phyloP scores from a whole-genome alignment of 23 red algal species.

The Gracilariopsis chorda region DNA sequence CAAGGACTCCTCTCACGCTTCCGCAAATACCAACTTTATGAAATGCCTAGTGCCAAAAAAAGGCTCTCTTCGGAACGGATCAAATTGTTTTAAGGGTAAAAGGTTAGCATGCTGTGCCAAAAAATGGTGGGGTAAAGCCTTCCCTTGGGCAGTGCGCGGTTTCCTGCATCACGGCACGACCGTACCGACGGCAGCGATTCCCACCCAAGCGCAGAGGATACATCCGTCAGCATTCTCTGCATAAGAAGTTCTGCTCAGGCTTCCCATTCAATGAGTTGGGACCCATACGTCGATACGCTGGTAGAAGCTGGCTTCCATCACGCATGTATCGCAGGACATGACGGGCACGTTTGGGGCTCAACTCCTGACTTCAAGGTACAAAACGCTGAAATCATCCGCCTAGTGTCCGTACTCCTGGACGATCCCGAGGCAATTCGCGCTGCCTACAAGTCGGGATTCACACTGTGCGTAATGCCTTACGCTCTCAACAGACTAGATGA shows the following conservation, averaged over 20 bases:
- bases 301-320: slow-evolving; percentile 42
- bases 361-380: slow-evolving; percentile 13
- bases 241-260: background rate
- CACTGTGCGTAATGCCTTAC: slow-evolving; percentile 21
- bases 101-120: no score
- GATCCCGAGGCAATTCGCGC: slow-evolving; percentile 10
- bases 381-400: slow-evolving; percentile 12
- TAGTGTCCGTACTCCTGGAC: background rate
- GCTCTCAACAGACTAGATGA: slow-evolving; percentile 35
- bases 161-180: no score
- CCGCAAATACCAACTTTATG: no score
- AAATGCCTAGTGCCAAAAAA: no score
- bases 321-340: slow-evolving; percentile 29
- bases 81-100: no score
- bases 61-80: no score
- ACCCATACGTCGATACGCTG: slow-evolving; percentile 36
- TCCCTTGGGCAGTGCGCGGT: no score
- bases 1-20: no score
- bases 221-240: background rate
- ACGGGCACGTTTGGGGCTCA: slow-evolving; percentile 35
- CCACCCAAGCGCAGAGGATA: background rate
- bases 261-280: slow-evolving; percentile 46
- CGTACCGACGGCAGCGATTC: background rate
- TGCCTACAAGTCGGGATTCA: background rate
- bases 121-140: no score